Evolutionary conservation across 768 basidiomycete genomes (phyloP).

Genomic region (Pseudohyphozyma bogoriensis): DNA sequence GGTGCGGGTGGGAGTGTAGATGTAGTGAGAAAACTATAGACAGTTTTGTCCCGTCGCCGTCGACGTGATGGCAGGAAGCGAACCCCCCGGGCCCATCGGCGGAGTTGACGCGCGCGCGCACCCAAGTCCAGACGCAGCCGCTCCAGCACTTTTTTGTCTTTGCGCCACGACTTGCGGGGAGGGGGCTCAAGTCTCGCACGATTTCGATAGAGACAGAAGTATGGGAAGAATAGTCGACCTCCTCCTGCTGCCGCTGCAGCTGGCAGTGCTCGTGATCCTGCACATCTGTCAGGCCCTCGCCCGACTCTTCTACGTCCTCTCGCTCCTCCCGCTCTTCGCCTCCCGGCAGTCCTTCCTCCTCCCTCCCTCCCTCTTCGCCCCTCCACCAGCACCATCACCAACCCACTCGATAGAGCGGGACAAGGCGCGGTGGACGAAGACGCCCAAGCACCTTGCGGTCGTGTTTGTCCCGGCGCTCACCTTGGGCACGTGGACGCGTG

Average conservation of each 20-base stretch:
- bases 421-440: constrained; percentile 7
- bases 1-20: background rate
- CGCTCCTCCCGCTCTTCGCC: too few species aligned
- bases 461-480: constrained; percentile 1
- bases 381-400: background rate
- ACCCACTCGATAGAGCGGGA: background rate
- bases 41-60: too few species aligned
- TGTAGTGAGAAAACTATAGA: too few species aligned
- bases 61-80: background rate
- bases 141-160: too few species aligned
- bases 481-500: background rate
- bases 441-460: constrained; percentile 18
- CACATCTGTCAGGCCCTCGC: constrained; percentile 12
- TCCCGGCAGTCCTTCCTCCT: too few species aligned
- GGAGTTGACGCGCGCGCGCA: too few species aligned
- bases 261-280: constrained; percentile 6
- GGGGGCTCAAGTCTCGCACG: background rate
- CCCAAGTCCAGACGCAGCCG: too few species aligned
- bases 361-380: background rate
- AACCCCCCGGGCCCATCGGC: background rate
- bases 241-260: constrained; percentile 17
- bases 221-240: background rate
- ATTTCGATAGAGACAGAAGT: background rate
- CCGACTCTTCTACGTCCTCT: constrained; percentile 5
- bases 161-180: too few species aligned